Conservation (phyloP, 345 rosid genomes). For the Excoecaria cochinchinensis region DNA sequence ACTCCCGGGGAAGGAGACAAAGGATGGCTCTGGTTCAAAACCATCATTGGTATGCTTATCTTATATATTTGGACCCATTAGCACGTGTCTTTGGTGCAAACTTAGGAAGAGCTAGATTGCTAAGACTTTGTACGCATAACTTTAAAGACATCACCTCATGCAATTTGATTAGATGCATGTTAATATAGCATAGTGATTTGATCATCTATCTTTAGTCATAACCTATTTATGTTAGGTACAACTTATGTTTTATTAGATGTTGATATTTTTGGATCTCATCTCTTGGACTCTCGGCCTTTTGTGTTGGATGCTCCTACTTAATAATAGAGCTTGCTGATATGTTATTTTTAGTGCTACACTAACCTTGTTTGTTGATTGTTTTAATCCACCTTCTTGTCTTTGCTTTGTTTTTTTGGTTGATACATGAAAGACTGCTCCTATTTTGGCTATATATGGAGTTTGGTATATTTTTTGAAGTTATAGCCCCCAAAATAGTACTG, state of each 20-base stretch:
- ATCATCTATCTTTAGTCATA: background rate
- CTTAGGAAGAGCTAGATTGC: background rate
- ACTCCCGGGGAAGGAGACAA: constrained; percentile 47
- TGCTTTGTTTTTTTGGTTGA: background rate
- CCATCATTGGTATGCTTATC: constrained; percentile 59
- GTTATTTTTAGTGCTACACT: background rate
- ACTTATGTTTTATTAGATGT: background rate
- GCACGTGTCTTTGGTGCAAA: constrained; percentile 2
- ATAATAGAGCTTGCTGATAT: background rate
- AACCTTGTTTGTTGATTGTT: no score
- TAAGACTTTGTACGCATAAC: background rate
- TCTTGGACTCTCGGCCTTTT: background rate
- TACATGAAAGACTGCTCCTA: background rate
- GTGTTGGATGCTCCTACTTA: background rate
- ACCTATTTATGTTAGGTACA: background rate
- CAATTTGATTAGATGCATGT: background rate
- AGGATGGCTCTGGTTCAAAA: constrained; percentile 39
- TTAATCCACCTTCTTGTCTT: background rate
- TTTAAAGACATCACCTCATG: no score
- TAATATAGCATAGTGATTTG: background rate
- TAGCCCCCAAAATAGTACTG: background rate
- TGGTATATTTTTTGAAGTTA: background rate
- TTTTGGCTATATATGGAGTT: background rate
- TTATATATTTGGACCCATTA: background rate
- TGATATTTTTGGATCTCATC: background rate